Conservation (phyloP, 345 rosid genomes). For the Hibiscus tridactylites region DNA sequence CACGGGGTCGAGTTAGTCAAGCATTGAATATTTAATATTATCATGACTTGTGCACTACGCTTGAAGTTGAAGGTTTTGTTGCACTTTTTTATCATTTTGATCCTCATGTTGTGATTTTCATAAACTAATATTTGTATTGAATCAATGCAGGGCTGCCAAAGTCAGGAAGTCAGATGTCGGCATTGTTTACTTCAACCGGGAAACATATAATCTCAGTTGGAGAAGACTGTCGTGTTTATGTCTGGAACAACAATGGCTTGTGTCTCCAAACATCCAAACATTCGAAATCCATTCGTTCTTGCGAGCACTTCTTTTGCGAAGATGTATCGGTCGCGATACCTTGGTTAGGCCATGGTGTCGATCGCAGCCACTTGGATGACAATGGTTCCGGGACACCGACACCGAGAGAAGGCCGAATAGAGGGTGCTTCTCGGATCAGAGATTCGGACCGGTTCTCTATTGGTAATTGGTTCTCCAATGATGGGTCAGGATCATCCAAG, state of each 20-base stretch:
- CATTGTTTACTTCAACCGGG: constrained; percentile 58
- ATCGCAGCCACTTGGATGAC: background rate
- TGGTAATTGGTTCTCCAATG: constrained; percentile 46
- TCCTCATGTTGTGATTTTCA: background rate
- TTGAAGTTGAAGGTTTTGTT: background rate
- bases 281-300: constrained; percentile 39
- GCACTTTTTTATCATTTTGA: background rate
- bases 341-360: constrained; percentile 40
- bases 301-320: constrained; percentile 61
- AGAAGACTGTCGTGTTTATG: constrained; percentile 61
- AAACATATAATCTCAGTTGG: constrained; percentile 73
- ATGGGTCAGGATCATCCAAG: constrained; percentile 32
- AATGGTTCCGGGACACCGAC: constrained; percentile 4
- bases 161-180: constrained; percentile 69
- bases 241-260: constrained; percentile 51
- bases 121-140: constrained; percentile 9
- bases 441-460: constrained; percentile 40
- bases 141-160: constrained; percentile 42
- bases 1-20: background rate
- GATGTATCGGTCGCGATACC: constrained; percentile 60
- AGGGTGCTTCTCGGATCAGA: constrained; percentile 15
- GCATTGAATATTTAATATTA: constrained; percentile 4
- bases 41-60: background rate
- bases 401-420: constrained; percentile 8
- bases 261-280: constrained; percentile 29